Evolutionary conservation across 2,329 filamentous ascomycete genomes (phyloP), one percentile per base, ranked within the genome.

Genomic region (Exophiala sideris): DNA sequence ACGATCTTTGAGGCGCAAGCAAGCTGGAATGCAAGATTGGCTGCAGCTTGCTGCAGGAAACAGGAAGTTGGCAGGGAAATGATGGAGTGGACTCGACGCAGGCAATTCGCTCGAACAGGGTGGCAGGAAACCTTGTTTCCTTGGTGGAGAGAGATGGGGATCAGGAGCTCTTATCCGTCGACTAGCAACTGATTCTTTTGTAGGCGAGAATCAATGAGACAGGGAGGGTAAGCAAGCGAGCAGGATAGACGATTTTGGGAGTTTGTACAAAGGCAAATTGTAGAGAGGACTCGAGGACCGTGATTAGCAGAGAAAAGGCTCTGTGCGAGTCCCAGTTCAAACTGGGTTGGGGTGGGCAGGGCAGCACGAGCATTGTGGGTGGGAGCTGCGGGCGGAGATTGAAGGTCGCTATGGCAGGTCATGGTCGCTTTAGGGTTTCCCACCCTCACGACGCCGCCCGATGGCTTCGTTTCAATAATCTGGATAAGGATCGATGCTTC

Each of bases 11-110:
- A 34, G 41, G 21, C 32, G 33, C 52, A 50, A 55, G 56, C 18
- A 45, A 35, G 20, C 38, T 52, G 50, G 50, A 18, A 47, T 5
- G 21, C 32, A 29, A 47, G 32, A 14, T 57, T 57, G 54, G 54
- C 50, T 49, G 29, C n/a, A 18, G 44, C 18, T 29, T 45, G 42
- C 48, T 50, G 53, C 53, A 48, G 44, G 39, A 52, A 45, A 16
- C n/a, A 44, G 40, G 54, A 58, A 58, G 56, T 58, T 58, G 56
- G 56, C 56, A 58, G 56, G 56, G 56, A 20, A 52, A 58, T 52
- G 54, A 52, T 29, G 52, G 29, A 44, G 41, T 44, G 41, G 41
- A 44, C 21, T 44, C 41, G 41, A 44, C n/a, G 21, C 20, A 24
- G 20, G 29, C 20, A 24, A 32, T 32, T 29, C 41, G 24, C 40